A percentile compares a stretch with the other conserved stretches of the same genome.
phyloP scores from a whole-genome alignment of 129 eudicot species.

The Chrysanthemum seticuspe region DNA sequence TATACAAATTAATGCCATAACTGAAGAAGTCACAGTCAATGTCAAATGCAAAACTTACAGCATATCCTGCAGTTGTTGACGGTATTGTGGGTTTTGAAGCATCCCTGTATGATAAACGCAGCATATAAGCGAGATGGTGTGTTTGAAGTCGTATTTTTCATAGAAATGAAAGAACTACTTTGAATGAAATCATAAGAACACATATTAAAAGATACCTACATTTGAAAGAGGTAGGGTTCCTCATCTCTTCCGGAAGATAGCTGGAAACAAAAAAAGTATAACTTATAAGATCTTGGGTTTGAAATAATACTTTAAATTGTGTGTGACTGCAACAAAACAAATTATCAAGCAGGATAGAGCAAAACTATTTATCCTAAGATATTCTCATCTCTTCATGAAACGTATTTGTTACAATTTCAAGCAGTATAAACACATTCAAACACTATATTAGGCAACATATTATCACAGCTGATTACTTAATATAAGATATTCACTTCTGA shows the following conservation, averaged over 20 bases:
- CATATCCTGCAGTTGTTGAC: conserved; percentile 97
- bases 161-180: neutral
- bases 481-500: neutral
- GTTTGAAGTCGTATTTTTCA: neutral
- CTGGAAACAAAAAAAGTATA: conserved; percentile 38
- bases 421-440: neutral
- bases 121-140: conserved; percentile 3
- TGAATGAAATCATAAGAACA: neutral
- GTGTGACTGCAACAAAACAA: too few species aligned
- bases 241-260: conserved; percentile 98
- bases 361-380: too few species aligned
- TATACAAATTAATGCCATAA: neutral
- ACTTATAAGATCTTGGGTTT: neutral
- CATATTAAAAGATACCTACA: conserved; percentile 45
- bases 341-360: too few species aligned
- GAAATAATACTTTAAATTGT: neutral
- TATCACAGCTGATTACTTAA: neutral
- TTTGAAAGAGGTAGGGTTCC: conserved; percentile 93
- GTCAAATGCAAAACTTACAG: conserved; percentile 50
- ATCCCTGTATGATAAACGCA: conserved; percentile 60
- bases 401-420: neutral
- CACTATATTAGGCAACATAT: neutral
- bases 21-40: neutral
- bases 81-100: conserved; percentile 92
- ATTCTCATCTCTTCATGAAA: neutral